Evolutionary conservation across 139 green algal species (phyloP).

Genomic region (Pleodorina starrii): DNA sequence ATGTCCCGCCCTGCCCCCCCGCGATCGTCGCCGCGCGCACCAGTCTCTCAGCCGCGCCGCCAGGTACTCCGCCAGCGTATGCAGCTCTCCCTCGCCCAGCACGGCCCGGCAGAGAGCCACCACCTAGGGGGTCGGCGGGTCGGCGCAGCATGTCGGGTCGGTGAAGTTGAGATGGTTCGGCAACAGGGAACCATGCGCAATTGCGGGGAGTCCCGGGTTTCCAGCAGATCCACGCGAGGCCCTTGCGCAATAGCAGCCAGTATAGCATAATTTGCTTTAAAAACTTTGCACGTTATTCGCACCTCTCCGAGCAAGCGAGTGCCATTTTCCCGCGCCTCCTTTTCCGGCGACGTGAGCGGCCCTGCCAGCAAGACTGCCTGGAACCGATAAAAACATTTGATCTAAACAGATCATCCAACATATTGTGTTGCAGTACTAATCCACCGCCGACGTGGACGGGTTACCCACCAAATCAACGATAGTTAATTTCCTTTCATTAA

Average conservation of each 20-base stretch:
- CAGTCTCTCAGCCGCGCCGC: conserved; percentile 36
- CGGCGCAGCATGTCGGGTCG: not conserved
- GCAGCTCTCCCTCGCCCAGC: conserved; percentile 9
- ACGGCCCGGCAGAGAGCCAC: not conserved
- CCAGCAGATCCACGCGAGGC: not conserved
- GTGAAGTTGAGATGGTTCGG: not conserved
- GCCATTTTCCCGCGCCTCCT: conserved; percentile 36
- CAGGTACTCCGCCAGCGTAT: conserved; percentile 39
- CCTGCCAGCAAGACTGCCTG: conserved; percentile 10
- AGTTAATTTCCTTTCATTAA: not conserved
- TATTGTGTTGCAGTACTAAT: no score
- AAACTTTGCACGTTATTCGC: not conserved
- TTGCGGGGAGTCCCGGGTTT: not conserved
- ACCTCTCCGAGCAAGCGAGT: conserved; percentile 35
- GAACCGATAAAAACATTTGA: no score
- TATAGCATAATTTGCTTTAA: not conserved
- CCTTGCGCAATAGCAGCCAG: not conserved
- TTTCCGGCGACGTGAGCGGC: conserved; percentile 30
- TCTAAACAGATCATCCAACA: not conserved
- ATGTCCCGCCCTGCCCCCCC: not conserved
- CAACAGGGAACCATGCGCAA: not conserved
- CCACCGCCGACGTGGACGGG: not conserved
- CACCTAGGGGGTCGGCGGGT: not conserved
- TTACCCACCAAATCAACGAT: conserved; percentile 27
- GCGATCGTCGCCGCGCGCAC: not conserved